Evolutionary conservation across 2,329 filamentous ascomycete species (phyloP), one percentile per base, ranked within the genome.

Genomic region (Botrytis aclada): DNA sequence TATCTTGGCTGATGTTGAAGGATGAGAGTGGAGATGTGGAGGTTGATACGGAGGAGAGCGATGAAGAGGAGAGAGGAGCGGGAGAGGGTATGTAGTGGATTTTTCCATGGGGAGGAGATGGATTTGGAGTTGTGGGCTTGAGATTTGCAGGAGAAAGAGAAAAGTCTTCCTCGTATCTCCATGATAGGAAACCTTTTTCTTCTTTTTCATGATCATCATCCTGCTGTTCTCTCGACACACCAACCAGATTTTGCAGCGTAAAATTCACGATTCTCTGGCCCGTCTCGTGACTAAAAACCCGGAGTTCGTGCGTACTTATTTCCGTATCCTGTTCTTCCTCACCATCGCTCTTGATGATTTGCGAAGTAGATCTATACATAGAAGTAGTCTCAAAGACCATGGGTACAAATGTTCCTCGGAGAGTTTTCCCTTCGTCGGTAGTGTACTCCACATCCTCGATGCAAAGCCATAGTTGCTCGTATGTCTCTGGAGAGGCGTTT

Each of bases 401-500:
- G 8, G 56, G 56, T 12, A 63, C 41, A 5, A 45, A 70, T n/a
- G 41, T 70, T 51, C 69, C 69, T 16, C 6, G 22, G 16, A 37
- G 9, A 2, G 37, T 32, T 6, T 47, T 16, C 9, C 58, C 41
- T 10, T 63, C 9, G 14, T 29, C 34, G 7, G 20, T 25, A 20
- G 47, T 39, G 14, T 70, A 62, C 43, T 70, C 56, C 10, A 70
- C 41, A 8, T 16, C 16, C 8, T 61, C 41, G 32, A 70, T 70
- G 29, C 58, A 63, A 25, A 70, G 39, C 32, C 41, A n/a, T 3
- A 70, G 14, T 45, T 70, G 56, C 5, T 61, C 56, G 25, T 70
- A 29, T 10, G 6, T 37, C 2, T 37, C 56, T 37, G 20, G 20
- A 37, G 18, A 10, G 7, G 4, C 0, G 7, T 60, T 32, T 22